Base-by-base conservation (phyloP, 2,329 filamentous ascomycete genomes). In the Blastomyces emzantsi region DNA sequence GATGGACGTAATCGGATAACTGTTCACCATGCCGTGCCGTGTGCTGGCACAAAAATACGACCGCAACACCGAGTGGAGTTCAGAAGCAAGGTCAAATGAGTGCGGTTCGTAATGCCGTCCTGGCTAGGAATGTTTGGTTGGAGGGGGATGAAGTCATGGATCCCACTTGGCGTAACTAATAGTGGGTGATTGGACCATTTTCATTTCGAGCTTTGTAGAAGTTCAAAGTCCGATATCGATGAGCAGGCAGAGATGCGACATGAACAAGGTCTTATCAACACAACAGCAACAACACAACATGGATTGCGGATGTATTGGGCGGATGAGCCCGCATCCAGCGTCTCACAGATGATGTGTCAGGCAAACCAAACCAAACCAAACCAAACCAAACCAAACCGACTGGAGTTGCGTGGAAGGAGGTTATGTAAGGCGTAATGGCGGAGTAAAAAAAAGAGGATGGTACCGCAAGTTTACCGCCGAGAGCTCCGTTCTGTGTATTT, bases 311-410 rank as follows among this genome's bases (percentile, higher is more conserved):
- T 45, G 17, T 49, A 56, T n/a, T 36, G 33, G 33, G 33, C 33
- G 33, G 33, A 36, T 36, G 33, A 36, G 33, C 33, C 8, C 1
- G 19, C 19, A 56, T 41, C 9, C 28, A 15, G 11, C 33, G n/a
- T 56, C 54, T 56, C 54, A 41, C 54, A 56, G 19, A 56, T 56
- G 54, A 56, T 56, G 54, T 56, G 54, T 56, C 54, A 56, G 19
- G 19, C 54, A 56, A n/a, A n/a, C n/a, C n/a, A n/a, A n/a, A n/a
- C n/a, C n/a, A n/a, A n/a, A n/a, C n/a, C n/a, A n/a, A n/a, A n/a
- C n/a, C n/a, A n/a, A n/a, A n/a, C n/a, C n/a, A n/a, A n/a, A n/a
- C n/a, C n/a, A n/a, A 6, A 17, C 43, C 17, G 2, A 9, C 6
- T 17, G 2, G 9, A 3, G 8, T 30, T 56, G 54, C 5, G 49